Percentiles rank a stretch among this genome's conserved stretches.
Evolutionary conservation across 2,329 filamentous ascomycete species (phyloP).

Genomic region (Ophiostoma angusticollis): DNA sequence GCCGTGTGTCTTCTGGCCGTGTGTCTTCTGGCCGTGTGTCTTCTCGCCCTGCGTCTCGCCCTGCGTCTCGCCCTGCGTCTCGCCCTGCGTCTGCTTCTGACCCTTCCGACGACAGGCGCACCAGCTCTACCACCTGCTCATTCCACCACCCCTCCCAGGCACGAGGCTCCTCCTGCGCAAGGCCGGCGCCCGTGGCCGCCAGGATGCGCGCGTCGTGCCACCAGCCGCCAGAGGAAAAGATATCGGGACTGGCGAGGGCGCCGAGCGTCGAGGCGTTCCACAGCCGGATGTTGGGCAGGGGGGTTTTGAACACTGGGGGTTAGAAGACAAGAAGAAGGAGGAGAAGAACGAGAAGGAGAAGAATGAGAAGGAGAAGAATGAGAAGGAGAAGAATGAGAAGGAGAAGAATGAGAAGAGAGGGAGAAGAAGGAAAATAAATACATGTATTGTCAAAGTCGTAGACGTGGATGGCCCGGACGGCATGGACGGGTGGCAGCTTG

Average conservation of each 20-base stretch:
- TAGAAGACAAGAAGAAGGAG: background rate
- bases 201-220: constrained; percentile 91
- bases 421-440: constrained; percentile 27
- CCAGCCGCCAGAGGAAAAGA: constrained; percentile 79
- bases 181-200: constrained; percentile 69
- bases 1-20: too few relatives aligned
- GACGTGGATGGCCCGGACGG: constrained; percentile 71
- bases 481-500: constrained; percentile 44
- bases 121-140: constrained; percentile 71
- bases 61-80: too few relatives aligned
- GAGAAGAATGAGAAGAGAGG: constrained; percentile 33
- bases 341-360: background rate
- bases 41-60: too few relatives aligned
- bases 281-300: constrained; percentile 74
- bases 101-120: constrained; percentile 67
- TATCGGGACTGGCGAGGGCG: constrained; percentile 59
- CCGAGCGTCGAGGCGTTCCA: constrained; percentile 75
- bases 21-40: too few relatives aligned
- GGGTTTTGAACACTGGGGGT: constrained; percentile 68
- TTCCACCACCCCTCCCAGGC: constrained; percentile 97
- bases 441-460: constrained; percentile 98
- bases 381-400: background rate
- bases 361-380: too few relatives aligned
- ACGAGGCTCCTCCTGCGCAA: constrained; percentile 66
- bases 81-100: too few relatives aligned